phyloP scores from a whole-genome alignment of 108 stramenopile genomes.

The Pinguiococcus pyrenoidosus region DNA sequence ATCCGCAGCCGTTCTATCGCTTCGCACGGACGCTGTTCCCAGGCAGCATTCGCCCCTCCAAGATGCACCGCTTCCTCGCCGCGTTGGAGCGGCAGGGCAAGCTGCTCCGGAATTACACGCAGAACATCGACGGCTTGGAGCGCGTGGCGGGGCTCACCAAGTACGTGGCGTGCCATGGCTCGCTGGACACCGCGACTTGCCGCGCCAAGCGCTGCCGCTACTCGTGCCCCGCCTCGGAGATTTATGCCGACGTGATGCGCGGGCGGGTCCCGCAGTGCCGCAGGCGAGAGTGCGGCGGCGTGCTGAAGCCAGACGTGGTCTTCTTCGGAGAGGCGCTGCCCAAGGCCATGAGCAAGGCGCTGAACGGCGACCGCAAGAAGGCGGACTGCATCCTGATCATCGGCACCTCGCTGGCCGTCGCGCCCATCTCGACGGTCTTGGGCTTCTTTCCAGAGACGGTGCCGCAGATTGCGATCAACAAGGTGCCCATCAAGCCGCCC shows the following conservation, averaged over 20 bases:
- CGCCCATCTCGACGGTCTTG: slow-evolving; percentile 50
- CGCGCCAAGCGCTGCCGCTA: slow-evolving; percentile 8
- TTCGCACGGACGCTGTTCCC: slow-evolving; percentile 27
- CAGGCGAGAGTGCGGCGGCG: slow-evolving; percentile 17
- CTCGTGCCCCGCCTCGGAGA: slow-evolving; percentile 13
- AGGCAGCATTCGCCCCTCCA: slow-evolving; percentile 13
- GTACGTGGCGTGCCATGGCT: slow-evolving; percentile 20
- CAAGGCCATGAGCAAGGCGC: background rate
- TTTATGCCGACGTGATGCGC: slow-evolving; percentile 5
- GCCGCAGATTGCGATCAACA: slow-evolving; percentile 30
- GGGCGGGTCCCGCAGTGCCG: background rate
- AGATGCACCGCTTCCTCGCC: slow-evolving; percentile 18
- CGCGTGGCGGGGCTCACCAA: slow-evolving; percentile 12
- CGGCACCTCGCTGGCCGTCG: slow-evolving; percentile 52
- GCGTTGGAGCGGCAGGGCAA: slow-evolving; percentile 19
- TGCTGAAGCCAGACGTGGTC: slow-evolving; percentile 42
- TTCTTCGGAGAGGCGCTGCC: slow-evolving; percentile 45
- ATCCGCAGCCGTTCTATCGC: slow-evolving; percentile 30
- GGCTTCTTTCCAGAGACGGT: slow-evolving; percentile 17
- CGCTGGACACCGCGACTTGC: slow-evolving; percentile 17
- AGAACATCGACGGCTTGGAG: slow-evolving; percentile 24
- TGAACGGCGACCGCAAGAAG: slow-evolving; percentile 20
- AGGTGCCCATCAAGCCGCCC: slow-evolving; percentile 22
- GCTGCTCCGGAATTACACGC: slow-evolving; percentile 26
- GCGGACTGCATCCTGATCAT: slow-evolving; percentile 34